Evolutionary conservation across 164 flowering plant species (phyloP), one percentile per base, ranked within the genome.

Genomic region (Buxus sempervirens): DNA sequence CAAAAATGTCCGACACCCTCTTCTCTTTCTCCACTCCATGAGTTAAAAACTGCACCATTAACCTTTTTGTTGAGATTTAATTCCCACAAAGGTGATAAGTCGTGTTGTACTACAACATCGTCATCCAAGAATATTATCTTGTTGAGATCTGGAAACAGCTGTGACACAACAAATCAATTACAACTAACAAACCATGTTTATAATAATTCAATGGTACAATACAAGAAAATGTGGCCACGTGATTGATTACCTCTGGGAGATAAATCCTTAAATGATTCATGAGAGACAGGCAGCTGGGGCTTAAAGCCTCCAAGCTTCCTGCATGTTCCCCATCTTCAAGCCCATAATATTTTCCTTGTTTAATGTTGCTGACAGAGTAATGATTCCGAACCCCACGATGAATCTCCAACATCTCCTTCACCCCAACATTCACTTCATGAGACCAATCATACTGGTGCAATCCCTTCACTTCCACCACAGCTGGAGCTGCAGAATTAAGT

Each of bases 401-500:
- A 48, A 82, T 77, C 65, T 82, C 82, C 71, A 80, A 54, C 78
- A 82, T 82, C 65, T 88, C 88, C 68, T 72, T 78, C 13, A 88
- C 79, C 24, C 72, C 79, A 32, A 75, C 59, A 63, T 86, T 88
- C 56, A 82, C 86, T 41, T 81, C 77, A 12, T 68, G 68, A 65
- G 87, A 73, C 96, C 91, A 88, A 69, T 90, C 88, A 60, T 67
- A 86, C 20, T 90, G 93, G 74, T 90, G 96, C 63, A 90, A 71
- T 13, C 91, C 93, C 74, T 85, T 90, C n/a, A 90, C 89, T 79
- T 88, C 93, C 68, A 88, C 82, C 27, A 80, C 82, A 0, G 88
- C 82, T 15, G 86, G 80, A 26, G 72, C 36, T 16, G 76, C 60
- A 13, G 85, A 57, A 70, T 88, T 76, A 32, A 80, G 73, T 0